Base-by-base conservation (phyloP, 2,329 filamentous ascomycete genomes). In the Colletotrichum agaves region DNA sequence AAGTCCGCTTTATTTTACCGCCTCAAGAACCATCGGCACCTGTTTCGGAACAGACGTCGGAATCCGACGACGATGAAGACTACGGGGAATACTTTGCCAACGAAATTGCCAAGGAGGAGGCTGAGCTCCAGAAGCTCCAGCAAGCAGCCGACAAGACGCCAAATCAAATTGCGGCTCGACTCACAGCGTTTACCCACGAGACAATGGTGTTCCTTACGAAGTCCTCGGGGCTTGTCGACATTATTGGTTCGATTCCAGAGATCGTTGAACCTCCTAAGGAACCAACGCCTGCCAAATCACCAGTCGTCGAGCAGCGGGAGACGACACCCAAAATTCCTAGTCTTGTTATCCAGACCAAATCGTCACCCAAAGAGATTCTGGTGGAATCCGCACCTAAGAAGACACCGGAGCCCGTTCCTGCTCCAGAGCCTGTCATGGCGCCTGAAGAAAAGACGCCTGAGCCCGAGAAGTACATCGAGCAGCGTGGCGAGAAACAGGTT, bases 61-160 rank as follows among this genome's bases (percentile, higher is more conserved):
- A 88, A 61, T 84, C 82, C 12, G 71, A 83, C 57, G 85, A 88
- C 47, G 87, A 89, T 63, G 87, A 88, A 53, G 84, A 87, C 49
- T 85, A 88, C 78, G 85, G 83, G 17, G 85, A 87, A 58, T 85
- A 85, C 66, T 87, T 89, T 60, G 81, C 84, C 59, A 78, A 79
- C 60, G 79, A 87, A 71, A 87, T 88, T 41, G 75, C 79, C 46
- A 85, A 87, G 72, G 81, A 82, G 2, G 83, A 88, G 67, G 77
- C 77, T 0, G 81, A 86, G 61, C 72, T 89, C 33, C 80, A 80
- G 65, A 83, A 82, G 56, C 74, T 88, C 6, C 79, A 83, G 62
- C 74, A 73, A 3, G 72, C 79, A 63, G 72, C 79, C 67, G 72
- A 82, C 65, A 69, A 74, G 69, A 63, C 84, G 67, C 74, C 81